Evolutionary conservation across 192 early-diverging fungal genomes (phyloP), one percentile per base, ranked within the genome.

Genomic region (Backusella australiensis): DNA sequence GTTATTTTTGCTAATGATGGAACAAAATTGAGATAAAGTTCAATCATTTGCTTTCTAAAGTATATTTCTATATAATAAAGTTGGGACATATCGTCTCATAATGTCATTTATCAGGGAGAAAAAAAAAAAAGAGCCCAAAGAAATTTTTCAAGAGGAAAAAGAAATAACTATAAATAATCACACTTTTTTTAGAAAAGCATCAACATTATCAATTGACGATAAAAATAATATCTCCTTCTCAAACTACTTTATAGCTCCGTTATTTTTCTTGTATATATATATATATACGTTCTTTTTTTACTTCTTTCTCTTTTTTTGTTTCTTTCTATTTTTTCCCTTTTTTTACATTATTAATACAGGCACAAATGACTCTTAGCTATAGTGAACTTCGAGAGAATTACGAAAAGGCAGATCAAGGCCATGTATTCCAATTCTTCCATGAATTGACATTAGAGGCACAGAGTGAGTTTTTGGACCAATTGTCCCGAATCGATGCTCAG

Each of bases 361-460:
- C 3, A 63, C 19, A 26, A 14, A 63, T 63, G 56, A 63, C 56
- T 26, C 21, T 63, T 26, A 63, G 23, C 21, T 69, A 69, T 69
- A 23, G 38, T 5, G 38, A 19, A 21, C 34, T 69, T 23, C 21
- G 34, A 38, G 21, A 69, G 26, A 38, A 39, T 12, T 97, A 90
- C 82, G 80, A 83, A 32, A 88, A 77, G 3, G 93, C 93, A 68
- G 91, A 89, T 0, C 96, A 98, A 85, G 92, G 80, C 26, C 96
- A 98, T 73, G 90, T 97, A 21, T 93, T 98, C 79, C 83, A 85
- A 36, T 94, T 91, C 88, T 95, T 87, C 78, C 86, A 93, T 76
- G 79, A 87, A 19, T 90, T 98, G 21, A 69, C 81, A 35, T 76
- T 82, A 35, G 84, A 82, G 26, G 84, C 90, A 32, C 86, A 91